Percentiles rank a stretch among this genome's conserved stretches.
These are phyloP conservation scores for Erigeron canadensis DNA, from an alignment of 129 eudicot genomes.

Conservation along the genomic window DNA sequence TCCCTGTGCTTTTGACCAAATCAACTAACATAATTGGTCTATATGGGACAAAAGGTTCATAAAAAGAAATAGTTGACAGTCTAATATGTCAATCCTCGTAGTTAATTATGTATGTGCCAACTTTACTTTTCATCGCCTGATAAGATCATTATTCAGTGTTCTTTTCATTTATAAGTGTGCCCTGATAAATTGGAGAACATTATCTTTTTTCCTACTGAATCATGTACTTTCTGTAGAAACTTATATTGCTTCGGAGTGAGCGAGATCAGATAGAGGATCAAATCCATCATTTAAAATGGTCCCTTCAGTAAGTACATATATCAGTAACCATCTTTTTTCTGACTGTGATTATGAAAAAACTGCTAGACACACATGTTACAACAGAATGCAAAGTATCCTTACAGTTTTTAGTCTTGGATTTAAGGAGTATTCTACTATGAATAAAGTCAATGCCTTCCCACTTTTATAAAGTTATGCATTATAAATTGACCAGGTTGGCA, in stretches of 20 bases:
- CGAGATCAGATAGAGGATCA: slow-evolving; percentile 79
- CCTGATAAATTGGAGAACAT: neutral
- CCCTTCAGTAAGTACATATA: slow-evolving; percentile 52
- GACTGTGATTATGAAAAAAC: neutral
- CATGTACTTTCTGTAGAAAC: slow-evolving; percentile 49
- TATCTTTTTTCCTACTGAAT: neutral
- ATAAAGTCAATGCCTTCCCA: neutral
- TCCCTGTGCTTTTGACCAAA: neutral
- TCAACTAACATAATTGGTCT: neutral
- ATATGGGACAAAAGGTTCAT: neutral
- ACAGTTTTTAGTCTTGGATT: neutral
- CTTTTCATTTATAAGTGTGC: neutral
- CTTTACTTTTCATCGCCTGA: neutral
- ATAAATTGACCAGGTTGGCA: neutral
- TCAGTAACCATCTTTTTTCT: slow-evolving; percentile 6
- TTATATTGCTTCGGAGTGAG: slow-evolving; percentile 65
- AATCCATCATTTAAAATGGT: slow-evolving; percentile 85
- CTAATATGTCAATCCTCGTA: neutral
- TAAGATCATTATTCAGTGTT: neutral
- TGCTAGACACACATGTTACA: neutral
- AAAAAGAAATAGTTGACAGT: neutral
- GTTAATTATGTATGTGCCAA: too few species aligned
- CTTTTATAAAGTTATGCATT: neutral
- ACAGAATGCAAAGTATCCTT: neutral
- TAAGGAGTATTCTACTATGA: too few species aligned